phyloP scores from a whole-genome alignment of 352 stramenopile genomes.

The Phytophthora kernoviae region DNA sequence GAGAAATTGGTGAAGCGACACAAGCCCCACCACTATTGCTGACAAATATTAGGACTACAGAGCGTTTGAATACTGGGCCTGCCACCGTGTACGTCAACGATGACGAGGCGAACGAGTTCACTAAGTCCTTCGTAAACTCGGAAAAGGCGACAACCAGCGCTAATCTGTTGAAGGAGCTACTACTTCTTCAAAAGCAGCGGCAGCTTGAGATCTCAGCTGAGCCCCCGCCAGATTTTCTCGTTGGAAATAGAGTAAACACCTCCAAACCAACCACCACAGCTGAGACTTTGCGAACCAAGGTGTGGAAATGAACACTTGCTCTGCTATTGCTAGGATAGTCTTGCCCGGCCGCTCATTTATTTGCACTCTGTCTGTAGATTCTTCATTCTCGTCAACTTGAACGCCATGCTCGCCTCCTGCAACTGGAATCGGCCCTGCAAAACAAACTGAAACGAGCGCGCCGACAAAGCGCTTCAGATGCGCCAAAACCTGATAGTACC shows the following conservation, averaged over 20 bases:
- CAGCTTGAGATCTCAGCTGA: conserved; percentile 23
- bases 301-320: conserved; percentile 8
- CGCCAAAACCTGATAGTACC: not conserved
- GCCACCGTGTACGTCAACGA: not conserved
- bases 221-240: conserved; percentile 38
- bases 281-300: conserved; percentile 52
- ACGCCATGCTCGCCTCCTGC: conserved; percentile 19
- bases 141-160: conserved; percentile 8
- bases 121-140: not conserved
- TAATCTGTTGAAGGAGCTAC: conserved; percentile 40
- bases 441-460: conserved; percentile 12
- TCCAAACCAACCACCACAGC: conserved; percentile 39
- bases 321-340: not conserved
- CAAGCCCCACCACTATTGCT: not conserved
- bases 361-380: conserved; percentile 21
- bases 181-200: conserved; percentile 46
- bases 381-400: conserved; percentile 44
- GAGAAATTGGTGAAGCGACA: not conserved
- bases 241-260: conserved; percentile 37
- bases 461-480: not conserved
- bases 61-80: not conserved
- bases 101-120: conserved; percentile 8
- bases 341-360: not conserved
- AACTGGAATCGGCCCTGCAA: conserved; percentile 32
- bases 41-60: not conserved